These are phyloP conservation scores for Selaginella moellendorffii DNA, from an alignment of 75 land plant genomes.

Conservation along the genomic window DNA sequence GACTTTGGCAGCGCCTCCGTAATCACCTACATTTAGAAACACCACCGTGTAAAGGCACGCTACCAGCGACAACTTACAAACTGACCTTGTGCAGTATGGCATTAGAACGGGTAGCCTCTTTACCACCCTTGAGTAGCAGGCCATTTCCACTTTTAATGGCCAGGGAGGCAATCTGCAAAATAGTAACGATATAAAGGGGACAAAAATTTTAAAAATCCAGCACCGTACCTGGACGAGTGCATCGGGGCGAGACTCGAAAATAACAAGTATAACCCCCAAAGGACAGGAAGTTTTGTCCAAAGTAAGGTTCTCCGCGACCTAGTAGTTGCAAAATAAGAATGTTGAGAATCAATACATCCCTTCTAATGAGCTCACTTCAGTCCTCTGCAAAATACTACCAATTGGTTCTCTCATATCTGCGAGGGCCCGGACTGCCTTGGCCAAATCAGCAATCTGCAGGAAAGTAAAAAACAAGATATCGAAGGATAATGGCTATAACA, in stretches of 20 bases:
- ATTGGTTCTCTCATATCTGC: slow-evolving; percentile 96
- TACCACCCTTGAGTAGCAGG: slow-evolving; percentile 87
- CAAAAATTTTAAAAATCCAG: background rate
- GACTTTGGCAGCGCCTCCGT: slow-evolving; percentile 62
- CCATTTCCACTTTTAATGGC: slow-evolving; percentile 96
- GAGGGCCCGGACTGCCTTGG: slow-evolving; percentile 63
- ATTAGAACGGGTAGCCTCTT: slow-evolving; percentile 86
- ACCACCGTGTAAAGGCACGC: background rate
- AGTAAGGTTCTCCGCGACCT: slow-evolving; percentile 72
- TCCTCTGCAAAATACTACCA: slow-evolving; percentile 55
- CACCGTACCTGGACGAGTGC: slow-evolving; percentile 84
- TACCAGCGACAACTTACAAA: background rate
- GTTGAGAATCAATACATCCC: background rate
- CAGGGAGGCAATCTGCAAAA: slow-evolving; percentile 71
- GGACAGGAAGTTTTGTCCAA: slow-evolving; percentile 78
- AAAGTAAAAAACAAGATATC: background rate
- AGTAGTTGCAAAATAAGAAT: background rate
- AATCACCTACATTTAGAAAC: slow-evolving; percentile 41
- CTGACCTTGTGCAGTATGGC: slow-evolving; percentile 80
- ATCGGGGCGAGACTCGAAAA: slow-evolving; percentile 97
- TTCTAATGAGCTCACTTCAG: slow-evolving; percentile 39
- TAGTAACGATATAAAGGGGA: background rate
- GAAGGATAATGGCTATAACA: no score
- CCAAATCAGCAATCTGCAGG: slow-evolving; percentile 32
- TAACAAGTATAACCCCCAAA: slow-evolving; percentile 80